phyloP scores from a whole-genome alignment of 75 land plant species.

The Adiantum capillusveneris region DNA sequence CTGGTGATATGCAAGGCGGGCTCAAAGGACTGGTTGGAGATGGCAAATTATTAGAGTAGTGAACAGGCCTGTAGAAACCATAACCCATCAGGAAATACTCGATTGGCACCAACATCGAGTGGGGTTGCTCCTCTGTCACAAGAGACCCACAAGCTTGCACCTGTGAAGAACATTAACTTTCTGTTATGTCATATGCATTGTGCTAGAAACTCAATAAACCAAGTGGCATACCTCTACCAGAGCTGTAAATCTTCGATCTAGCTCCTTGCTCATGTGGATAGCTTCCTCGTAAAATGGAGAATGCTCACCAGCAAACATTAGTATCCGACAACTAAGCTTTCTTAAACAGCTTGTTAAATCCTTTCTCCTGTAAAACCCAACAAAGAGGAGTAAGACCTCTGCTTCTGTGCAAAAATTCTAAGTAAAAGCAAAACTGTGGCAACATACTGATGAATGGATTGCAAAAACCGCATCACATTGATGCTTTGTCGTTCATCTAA shows the following conservation, averaged over 20 bases:
- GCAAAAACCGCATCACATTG: slow-evolving; percentile 41
- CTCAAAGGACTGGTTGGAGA: slow-evolving; percentile 77
- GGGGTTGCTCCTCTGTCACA: slow-evolving; percentile 85
- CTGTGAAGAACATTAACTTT: too few relatives aligned
- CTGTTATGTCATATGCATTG: too few relatives aligned
- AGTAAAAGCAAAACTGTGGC: too few relatives aligned
- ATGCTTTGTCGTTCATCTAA: slow-evolving; percentile 41
- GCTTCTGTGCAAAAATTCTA: too few relatives aligned
- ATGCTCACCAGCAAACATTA: slow-evolving; percentile 80
- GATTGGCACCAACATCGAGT: slow-evolving; percentile 78
- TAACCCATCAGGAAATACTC: slow-evolving; percentile 79
- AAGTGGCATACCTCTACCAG: slow-evolving; percentile 64
- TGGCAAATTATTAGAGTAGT: slow-evolving; percentile 11
- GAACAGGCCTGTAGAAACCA: slow-evolving; percentile 51
- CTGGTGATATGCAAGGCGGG: slow-evolving; percentile 73
- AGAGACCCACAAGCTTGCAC: slow-evolving; percentile 86
- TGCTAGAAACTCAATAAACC: too few relatives aligned
- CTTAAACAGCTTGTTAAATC: slow-evolving; percentile 50
- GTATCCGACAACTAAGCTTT: slow-evolving; percentile 60
- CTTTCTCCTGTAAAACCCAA: slow-evolving; percentile 28
- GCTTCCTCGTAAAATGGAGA: slow-evolving; percentile 68
- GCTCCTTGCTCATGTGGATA: slow-evolving; percentile 55
- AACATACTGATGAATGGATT: slow-evolving; percentile 41
- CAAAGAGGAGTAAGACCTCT: too few relatives aligned
- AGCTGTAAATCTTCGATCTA: slow-evolving; percentile 50